Base-by-base conservation (phyloP, 345 rosid genomes). In the Erucastrum elatum region DNA sequence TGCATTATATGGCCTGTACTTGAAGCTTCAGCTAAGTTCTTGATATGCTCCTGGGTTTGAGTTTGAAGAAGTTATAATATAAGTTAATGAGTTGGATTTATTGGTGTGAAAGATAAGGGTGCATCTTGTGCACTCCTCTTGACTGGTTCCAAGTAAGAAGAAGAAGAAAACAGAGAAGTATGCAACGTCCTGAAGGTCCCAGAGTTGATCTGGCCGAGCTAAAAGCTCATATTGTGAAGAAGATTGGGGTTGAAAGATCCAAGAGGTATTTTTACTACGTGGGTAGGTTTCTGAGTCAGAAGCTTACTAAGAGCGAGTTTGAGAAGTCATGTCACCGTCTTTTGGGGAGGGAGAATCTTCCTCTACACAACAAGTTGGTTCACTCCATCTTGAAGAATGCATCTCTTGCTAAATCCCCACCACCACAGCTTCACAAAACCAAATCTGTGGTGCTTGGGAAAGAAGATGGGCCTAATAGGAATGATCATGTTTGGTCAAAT, bases 261-360 rank as follows among this genome's bases (percentile, higher is more conserved):
- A 90, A 85, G 77, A 88, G 87, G 77, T 96, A 96, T 66, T 93
- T 93, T 75, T 83, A 82, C 77, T 84, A 85, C 83, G 81, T 96
- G 88, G 89, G 85, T 26, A 89, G 93, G 84, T 96, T 93, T 84
- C 77, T 96, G 70, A 87, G 90, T 84, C 93, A 87, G 84, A 96
- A 88, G 86, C 85, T 91, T 70, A 88, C 85, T 75, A 96, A 96
- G 88, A 88, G 84, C 66, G 98, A 93, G 77, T 91, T 91, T 62
- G 91, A 91, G 72, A 90, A 87, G 86, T 91, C 87, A 51, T 93
- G 99, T 77, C 79, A 30, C 75, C 90, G 86, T 55, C 66, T 86
- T 56, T 88, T 96, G 64, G 99, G 99, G 67, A 89, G 90, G 78
- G 99, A 96, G 82, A 91, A 90, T 87, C 88, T 96, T 17, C 83